phyloP scores from a whole-genome alignment of 768 basidiomycete species.

The Amanita inopinata region DNA sequence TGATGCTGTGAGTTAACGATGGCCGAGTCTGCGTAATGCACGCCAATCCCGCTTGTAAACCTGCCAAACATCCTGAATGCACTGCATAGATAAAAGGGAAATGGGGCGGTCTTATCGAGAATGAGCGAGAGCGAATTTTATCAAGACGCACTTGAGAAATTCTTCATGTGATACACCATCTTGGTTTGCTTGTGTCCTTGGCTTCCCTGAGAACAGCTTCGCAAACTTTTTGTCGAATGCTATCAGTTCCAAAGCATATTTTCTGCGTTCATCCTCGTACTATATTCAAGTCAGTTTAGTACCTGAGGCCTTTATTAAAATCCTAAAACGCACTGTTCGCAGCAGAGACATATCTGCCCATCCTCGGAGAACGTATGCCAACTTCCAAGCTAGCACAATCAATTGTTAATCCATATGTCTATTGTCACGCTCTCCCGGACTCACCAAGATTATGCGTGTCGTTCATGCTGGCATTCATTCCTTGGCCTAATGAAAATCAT shows the following conservation, averaged over 20 bases:
- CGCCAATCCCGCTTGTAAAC: constrained; percentile 46
- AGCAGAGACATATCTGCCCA: constrained; percentile 40
- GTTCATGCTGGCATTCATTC: constrained; percentile 72
- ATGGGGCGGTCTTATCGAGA: background rate
- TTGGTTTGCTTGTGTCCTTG: constrained; percentile 34
- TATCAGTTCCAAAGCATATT: constrained; percentile 66
- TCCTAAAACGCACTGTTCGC: constrained; percentile 30
- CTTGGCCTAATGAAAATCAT: constrained; percentile 38
- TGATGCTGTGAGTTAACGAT: constrained; percentile 32
- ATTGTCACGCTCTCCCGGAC: constrained; percentile 3
- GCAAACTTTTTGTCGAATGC: constrained; percentile 59
- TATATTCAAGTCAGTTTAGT: constrained; percentile 15
- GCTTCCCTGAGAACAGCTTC: constrained; percentile 57
- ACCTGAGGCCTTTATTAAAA: background rate
- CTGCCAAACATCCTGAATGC: constrained; percentile 44
- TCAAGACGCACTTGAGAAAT: constrained; percentile 28
- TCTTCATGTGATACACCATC: constrained; percentile 45
- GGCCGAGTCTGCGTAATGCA: constrained; percentile 39
- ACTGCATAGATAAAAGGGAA: constrained; percentile 16
- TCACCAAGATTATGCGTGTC: constrained; percentile 63
- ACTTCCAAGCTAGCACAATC: constrained; percentile 42
- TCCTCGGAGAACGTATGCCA: constrained; percentile 45
- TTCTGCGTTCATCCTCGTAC: constrained; percentile 63
- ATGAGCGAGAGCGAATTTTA: background rate
- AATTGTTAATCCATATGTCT: background rate